Evolutionary conservation across 345 rosid species (phyloP), one percentile per base, ranked within the genome.

Genomic region (Euphorbia peplus): DNA sequence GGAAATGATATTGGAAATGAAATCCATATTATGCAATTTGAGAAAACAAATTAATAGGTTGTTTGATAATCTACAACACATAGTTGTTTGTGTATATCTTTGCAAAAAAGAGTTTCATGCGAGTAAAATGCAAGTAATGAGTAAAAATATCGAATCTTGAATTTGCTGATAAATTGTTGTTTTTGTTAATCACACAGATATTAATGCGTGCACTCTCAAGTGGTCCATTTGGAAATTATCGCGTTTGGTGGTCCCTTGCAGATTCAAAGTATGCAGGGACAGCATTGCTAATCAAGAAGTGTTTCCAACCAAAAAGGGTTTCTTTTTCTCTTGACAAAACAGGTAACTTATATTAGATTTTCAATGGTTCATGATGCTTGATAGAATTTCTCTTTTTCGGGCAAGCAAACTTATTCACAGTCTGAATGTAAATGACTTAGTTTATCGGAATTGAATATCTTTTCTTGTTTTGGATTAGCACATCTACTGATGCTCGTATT

Each of bases 211-310:
- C 96, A 37, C 96, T 95, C 78, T 86, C 92, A 24, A 81, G 76
- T 81, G 88, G 82, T 13, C 96, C 90, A 52, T 95, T 95, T 75
- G 81, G 84, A 76, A 73, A 83, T 56, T 95, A 88, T 80, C 83
- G 66, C 30, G 76, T 84, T 79, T 95, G 99, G 98, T 95, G 98
- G 99, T 91, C 98, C 70, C 95, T 91, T n/a, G 87, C 91, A 24
- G 96, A 95, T 55, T 86, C 93, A 0, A 95, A 95, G 81, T 91
- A 95, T 81, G 99, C 99, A 16, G 97, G 99, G 79, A 95, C 97
- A 61, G 99, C 95, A 26, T 81, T 95, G 76, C 73, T 95, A 28
- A 84, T 90, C 39, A 95, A 91, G 82, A 95, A 90, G 73, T 90
- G 92, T 80, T 84, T 72, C 73, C 84, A 71, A 59, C 95, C 91